Conservation (phyloP, 192 early-diverging fungal species). For the Mortierella claussenii region DNA sequence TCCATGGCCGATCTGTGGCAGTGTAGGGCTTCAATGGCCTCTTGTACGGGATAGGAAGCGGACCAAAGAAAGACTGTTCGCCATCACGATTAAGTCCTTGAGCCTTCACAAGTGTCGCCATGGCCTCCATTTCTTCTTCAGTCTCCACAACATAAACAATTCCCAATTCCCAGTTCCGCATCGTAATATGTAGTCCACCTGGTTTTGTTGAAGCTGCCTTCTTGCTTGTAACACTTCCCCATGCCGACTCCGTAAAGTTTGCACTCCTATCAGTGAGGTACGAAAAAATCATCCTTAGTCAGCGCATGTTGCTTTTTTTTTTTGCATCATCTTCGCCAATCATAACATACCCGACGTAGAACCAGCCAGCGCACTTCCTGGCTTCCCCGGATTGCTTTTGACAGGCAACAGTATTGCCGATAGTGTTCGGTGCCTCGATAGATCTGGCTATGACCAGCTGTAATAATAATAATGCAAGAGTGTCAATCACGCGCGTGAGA, state of each 20-base stretch:
- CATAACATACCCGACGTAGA: conserved; percentile 40
- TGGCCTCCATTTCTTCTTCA: conserved; percentile 26
- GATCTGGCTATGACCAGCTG: too few species aligned
- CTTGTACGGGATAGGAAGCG: conserved; percentile 38
- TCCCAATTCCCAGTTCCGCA: conserved; percentile 51
- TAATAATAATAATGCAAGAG: too few species aligned
- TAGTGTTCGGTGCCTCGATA: too few species aligned
- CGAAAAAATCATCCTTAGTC: background rate
- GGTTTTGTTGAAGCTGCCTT: background rate
- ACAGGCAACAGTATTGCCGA: too few species aligned
- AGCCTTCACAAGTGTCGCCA: background rate
- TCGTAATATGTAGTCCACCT: conserved; percentile 7
- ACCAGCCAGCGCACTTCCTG: conserved; percentile 22
- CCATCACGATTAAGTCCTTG: background rate
- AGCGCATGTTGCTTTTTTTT: background rate
- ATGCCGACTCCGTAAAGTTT: conserved; percentile 51
- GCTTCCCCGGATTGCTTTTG: too few species aligned
- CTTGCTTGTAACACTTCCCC: conserved; percentile 19
- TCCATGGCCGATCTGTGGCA: conserved; percentile 25
- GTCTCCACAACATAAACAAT: conserved; percentile 31
- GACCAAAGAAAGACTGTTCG: conserved; percentile 43
- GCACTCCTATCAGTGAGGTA: conserved; percentile 14
- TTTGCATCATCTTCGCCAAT: too few species aligned
- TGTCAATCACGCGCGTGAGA: too few species aligned
- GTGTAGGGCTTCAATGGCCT: conserved; percentile 22